Evolutionary conservation across 108 stramenopile genomes (phyloP), one percentile per base, ranked within the genome.

Genomic region (Nitzschia palea): DNA sequence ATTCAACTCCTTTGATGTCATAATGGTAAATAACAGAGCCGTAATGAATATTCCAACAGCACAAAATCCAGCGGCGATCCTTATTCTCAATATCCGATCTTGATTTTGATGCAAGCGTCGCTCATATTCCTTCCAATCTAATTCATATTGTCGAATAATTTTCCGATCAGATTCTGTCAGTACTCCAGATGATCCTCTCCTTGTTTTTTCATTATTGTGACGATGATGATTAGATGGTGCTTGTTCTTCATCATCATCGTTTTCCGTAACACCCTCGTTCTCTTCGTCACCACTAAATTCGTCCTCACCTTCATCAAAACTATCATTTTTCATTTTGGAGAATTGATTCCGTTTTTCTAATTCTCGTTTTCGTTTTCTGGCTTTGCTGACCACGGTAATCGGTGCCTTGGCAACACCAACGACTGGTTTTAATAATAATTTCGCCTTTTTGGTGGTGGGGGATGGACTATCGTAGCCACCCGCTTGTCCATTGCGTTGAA

Each of bases 401-500:
- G 62, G 62, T 3, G 62, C 62, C 62, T 47, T 63, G 62, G 47
- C 47, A 6, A 50, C 47, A 8, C 37, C 25, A 9, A 43, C 42
- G 62, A 63, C 62, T 63, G 62, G 47, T 42, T 50, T 47, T 17
- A 63, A n/a, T 12, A 50, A 48, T 9, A 14, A 22, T 28, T 63
- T 63, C 40, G 43, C 12, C 5, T 9, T 50, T 2, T 34, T 56
- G 3, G 27, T 31, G 29, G 1, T 17, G 54, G 27, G n/a, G 5
- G 6, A 5, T 17, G n/a, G n/a, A 29, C 31, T 55, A 12, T n/a
- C 54, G 2, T 15, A 22, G 17, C 28, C 60, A 15, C 44, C 28
- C 10, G 62, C 62, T 6, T 31, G 31, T 15, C 62, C 62, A 48
- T 63, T 63, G 37, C 48, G 62, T 48, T 63, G 62, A 63, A 63